These are phyloP conservation scores for Sphagnum magellanicum DNA, from an alignment of 228 moss, liverwort and hornwort species.

Conservation along the genomic window DNA sequence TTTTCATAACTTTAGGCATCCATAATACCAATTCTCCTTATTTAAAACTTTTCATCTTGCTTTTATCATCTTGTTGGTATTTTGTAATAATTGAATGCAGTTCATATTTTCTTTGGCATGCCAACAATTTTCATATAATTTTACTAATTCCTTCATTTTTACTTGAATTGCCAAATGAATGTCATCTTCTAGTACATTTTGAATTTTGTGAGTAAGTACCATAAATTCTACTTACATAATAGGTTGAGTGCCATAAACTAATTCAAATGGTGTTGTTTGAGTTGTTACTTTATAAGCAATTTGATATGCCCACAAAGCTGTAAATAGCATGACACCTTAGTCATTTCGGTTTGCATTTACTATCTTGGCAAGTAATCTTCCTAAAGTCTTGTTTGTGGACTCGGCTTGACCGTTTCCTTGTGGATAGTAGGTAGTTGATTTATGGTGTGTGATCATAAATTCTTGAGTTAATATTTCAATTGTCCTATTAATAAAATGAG, in stretches of 20 bases:
- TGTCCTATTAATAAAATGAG: conserved; percentile 2
- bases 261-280: background rate
- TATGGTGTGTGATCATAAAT: background rate
- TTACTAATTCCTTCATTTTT: background rate
- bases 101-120: background rate
- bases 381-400: background rate
- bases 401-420: background rate
- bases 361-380: background rate
- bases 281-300: background rate
- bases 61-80: background rate
- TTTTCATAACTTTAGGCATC: background rate
- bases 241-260: background rate
- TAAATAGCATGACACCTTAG: background rate
- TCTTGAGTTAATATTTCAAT: background rate
- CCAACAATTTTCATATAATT: background rate
- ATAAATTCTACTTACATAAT: too few species aligned
- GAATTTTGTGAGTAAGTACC: too few species aligned
- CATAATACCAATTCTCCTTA: background rate
- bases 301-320: background rate
- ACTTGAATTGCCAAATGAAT: background rate
- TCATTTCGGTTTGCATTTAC: background rate
- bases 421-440: conserved; percentile 4
- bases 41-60: background rate
- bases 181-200: too few species aligned
- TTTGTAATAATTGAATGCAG: background rate